phyloP scores from a whole-genome alignment of 257 asterid species.

The Linaria vulgaris region DNA sequence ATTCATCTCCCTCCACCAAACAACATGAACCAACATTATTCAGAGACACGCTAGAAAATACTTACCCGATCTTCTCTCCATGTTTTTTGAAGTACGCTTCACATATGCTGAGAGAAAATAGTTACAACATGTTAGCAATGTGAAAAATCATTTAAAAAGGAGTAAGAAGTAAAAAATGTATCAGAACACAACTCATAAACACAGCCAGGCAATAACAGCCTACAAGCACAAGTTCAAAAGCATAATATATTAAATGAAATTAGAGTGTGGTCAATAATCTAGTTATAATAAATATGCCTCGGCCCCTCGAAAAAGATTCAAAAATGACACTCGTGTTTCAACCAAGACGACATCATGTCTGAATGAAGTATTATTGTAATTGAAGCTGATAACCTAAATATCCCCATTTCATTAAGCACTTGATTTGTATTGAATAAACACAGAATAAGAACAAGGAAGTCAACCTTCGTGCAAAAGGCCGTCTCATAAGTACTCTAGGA shows the following conservation, averaged over 20 bases:
- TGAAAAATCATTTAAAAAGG: slow-evolving; percentile 3
- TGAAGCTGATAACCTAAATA: background rate
- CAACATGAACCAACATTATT: background rate
- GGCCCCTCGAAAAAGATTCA: no score
- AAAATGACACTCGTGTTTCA: background rate
- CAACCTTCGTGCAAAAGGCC: slow-evolving; percentile 90
- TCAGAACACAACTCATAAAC: background rate
- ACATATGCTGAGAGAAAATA: slow-evolving; percentile 62
- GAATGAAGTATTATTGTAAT: background rate
- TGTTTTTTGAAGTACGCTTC: slow-evolving; percentile 94
- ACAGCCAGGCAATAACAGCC: slow-evolving; percentile 2
- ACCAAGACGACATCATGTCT: background rate
- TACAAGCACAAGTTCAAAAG: background rate
- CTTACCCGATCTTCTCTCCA: slow-evolving; percentile 87
- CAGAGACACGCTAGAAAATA: slow-evolving; percentile 8
- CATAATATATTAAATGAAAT: background rate
- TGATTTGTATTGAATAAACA: background rate
- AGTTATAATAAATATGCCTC: background rate
- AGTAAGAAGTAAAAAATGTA: background rate
- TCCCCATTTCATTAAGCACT: background rate
- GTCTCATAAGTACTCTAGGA: slow-evolving; percentile 83
- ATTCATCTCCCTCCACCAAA: background rate
- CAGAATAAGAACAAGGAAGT: background rate
- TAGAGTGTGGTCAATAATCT: background rate
- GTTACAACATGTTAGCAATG: slow-evolving; percentile 25